phyloP scores from a whole-genome alignment of 108 stramenopile genomes.

The Tribonema minus region DNA sequence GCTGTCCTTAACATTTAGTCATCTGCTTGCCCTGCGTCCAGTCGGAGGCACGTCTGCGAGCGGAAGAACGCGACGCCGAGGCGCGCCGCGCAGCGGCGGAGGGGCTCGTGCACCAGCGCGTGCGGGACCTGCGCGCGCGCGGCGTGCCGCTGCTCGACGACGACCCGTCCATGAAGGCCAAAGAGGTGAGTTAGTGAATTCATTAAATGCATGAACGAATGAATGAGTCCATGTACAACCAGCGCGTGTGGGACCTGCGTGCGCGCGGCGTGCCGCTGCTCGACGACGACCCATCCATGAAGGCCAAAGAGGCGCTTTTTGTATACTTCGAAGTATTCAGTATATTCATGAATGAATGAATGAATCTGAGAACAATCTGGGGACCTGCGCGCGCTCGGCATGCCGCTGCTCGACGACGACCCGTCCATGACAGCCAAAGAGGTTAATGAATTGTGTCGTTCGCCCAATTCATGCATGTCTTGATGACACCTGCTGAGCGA shows the following conservation, averaged over 20 bases:
- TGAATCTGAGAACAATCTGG: no score
- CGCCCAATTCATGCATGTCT: no score
- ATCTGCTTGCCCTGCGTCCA: no score
- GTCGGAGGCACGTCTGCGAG: no score
- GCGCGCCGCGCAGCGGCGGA: no score
- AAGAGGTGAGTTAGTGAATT: slow-evolving; percentile 24
- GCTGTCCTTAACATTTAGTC: no score
- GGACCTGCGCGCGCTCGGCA: slow-evolving; percentile 25
- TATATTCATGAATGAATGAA: no score
- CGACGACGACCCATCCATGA: slow-evolving; percentile 11
- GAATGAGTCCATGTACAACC: no score
- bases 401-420: slow-evolving; percentile 34
- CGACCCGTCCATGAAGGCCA: slow-evolving; percentile 11
- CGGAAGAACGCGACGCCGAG: no score
- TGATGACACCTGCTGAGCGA: slow-evolving; percentile 21
- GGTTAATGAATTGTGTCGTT: no score
- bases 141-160: slow-evolving; percentile 43
- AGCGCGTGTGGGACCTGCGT: slow-evolving; percentile 20
- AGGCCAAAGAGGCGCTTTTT: slow-evolving; percentile 27
- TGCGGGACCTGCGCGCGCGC: slow-evolving; percentile 15
- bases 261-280: slow-evolving; percentile 37
- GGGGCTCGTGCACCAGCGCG: slow-evolving; percentile 1
- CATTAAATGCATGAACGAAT: no score
- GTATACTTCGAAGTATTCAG: no score
- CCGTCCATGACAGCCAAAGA: slow-evolving; percentile 18